Base-by-base conservation (phyloP, 139 green algal genomes). In the Chlorella sp. region DNA sequence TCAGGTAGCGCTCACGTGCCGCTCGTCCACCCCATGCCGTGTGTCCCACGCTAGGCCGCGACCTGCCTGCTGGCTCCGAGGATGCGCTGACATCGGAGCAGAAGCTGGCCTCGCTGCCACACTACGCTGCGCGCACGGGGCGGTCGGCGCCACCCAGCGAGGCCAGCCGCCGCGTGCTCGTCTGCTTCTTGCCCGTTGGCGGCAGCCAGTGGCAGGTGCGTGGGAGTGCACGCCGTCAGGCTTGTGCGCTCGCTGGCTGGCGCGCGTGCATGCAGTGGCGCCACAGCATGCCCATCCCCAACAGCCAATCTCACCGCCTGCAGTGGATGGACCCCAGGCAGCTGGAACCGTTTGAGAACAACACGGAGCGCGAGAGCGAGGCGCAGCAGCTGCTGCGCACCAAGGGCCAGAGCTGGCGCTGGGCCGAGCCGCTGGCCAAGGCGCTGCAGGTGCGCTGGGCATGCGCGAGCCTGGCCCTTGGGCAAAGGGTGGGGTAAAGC, bases 341-440 rank as follows among this genome's bases (percentile, higher is more conserved):
- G 33, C 51, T 88, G 31, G 48, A 84, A 31, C 45, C 76, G 43
- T 92, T 82, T 70, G 77, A 85, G 21, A 53, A 77, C 53, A 67
- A 67, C 41, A 23, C 53, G n/a, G 77, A 82, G 23, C 82, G 81
- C 14, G 72, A 82, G 62, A 31, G 53, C 1, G 84, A 82, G 31
- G 79, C 63, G 2, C 45, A 43, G 21, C 48, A 45, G 14, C 69
- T 75, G 21, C n/a, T n/a, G n/a, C n/a, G n/a, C n/a, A n/a, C n/a
- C n/a, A n/a, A n/a, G n/a, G n/a, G n/a, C n/a, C n/a, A n/a, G n/a
- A n/a, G n/a, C n/a, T n/a, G n/a, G n/a, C n/a, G n/a, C n/a, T n/a
- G n/a, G n/a, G n/a, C n/a, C n/a, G n/a, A n/a, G n/a, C n/a, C n/a
- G n/a, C n/a, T n/a, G n/a, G n/a, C n/a, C n/a, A n/a, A n/a, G n/a